Percentiles rank a stretch among this genome's conserved stretches.
These are phyloP conservation scores for Agastache rugosa DNA, from an alignment of 257 asterid genomes.

Conservation along the genomic window DNA sequence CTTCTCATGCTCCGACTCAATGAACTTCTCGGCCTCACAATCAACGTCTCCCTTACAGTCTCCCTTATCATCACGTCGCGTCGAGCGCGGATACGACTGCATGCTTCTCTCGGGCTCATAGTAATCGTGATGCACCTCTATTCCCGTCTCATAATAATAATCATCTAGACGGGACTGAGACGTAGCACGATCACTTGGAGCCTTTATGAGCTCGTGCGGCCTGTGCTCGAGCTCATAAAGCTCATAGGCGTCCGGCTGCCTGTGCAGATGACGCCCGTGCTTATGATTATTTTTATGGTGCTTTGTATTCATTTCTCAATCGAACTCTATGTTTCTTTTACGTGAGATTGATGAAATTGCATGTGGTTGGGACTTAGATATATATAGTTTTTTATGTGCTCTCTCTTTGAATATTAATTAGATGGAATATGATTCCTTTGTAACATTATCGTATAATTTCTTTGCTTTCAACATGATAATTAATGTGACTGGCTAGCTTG, in stretches of 20 bases:
- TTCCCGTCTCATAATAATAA: slow-evolving; percentile 6
- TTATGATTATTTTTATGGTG: background rate
- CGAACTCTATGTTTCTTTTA: background rate
- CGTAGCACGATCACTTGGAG: slow-evolving; percentile 23
- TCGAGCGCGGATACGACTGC: background rate
- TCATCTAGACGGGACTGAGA: background rate
- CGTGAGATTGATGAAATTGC: background rate
- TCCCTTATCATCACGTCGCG: background rate
- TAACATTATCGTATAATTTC: background rate
- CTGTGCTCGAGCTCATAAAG: slow-evolving; percentile 45
- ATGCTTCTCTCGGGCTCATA: background rate
- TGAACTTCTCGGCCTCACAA: slow-evolving; percentile 51
- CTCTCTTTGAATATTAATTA: slow-evolving; percentile 2
- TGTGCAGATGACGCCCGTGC: slow-evolving; percentile 17
- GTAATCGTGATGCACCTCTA: background rate
- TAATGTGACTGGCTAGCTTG: background rate
- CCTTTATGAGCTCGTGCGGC: slow-evolving; percentile 14
- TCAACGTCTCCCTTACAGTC: slow-evolving; percentile 35
- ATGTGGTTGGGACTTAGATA: slow-evolving; percentile 2
- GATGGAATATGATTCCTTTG: slow-evolving; percentile 50
- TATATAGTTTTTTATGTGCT: slow-evolving; percentile 27
- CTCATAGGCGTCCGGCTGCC: slow-evolving; percentile 37
- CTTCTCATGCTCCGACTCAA: slow-evolving; percentile 45
- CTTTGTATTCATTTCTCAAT: background rate
- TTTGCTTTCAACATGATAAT: background rate